These are phyloP conservation scores for Fusarium sp. DNA, from an alignment of 2,329 filamentous ascomycete genomes.

Conservation along the genomic window DNA sequence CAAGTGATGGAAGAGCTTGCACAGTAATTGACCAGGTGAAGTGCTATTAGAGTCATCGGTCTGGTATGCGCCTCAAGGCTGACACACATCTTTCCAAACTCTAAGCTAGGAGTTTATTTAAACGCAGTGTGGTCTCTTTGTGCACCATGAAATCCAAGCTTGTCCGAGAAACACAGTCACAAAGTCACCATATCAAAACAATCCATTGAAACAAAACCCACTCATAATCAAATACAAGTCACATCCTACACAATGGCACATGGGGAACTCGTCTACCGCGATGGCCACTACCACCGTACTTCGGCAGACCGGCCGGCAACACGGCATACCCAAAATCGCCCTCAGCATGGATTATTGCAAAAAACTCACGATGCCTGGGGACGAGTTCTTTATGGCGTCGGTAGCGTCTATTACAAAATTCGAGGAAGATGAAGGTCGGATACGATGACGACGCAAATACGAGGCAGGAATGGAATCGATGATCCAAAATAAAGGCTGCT, in stretches of 20 bases:
- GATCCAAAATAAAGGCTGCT: slow-evolving; percentile 17
- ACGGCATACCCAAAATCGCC: slow-evolving; percentile 22
- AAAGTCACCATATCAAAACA: not conserved
- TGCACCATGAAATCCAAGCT: not conserved
- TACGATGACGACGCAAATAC: slow-evolving; percentile 34
- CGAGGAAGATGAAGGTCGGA: slow-evolving; percentile 43
- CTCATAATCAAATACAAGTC: slow-evolving; percentile 19
- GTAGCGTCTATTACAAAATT: slow-evolving; percentile 55
- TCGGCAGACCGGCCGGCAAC: slow-evolving; percentile 32
- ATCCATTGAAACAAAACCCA: slow-evolving; percentile 11
- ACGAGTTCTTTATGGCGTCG: slow-evolving; percentile 55
- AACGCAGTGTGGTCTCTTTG: slow-evolving; percentile 3
- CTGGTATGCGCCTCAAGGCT: slow-evolving; percentile 19
- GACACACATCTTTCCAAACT: slow-evolving; percentile 11
- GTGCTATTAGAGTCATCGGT: slow-evolving; percentile 28
- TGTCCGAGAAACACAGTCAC: not conserved
- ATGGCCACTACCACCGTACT: slow-evolving; percentile 50
- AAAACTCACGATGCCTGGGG: slow-evolving; percentile 57
- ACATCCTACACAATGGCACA: slow-evolving; percentile 32
- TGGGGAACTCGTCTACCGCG: slow-evolving; percentile 49
- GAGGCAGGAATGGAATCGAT: slow-evolving; percentile 27
- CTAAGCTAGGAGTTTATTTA: slow-evolving; percentile 23
- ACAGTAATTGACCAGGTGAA: slow-evolving; percentile 16
- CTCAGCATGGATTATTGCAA: slow-evolving; percentile 47
- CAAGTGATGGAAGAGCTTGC: slow-evolving; percentile 24